A percentile compares a stretch with the other conserved stretches of the same genome.
phyloP scores from a whole-genome alignment of 2,329 filamentous ascomycete genomes.

The Diaporthe sp. region DNA sequence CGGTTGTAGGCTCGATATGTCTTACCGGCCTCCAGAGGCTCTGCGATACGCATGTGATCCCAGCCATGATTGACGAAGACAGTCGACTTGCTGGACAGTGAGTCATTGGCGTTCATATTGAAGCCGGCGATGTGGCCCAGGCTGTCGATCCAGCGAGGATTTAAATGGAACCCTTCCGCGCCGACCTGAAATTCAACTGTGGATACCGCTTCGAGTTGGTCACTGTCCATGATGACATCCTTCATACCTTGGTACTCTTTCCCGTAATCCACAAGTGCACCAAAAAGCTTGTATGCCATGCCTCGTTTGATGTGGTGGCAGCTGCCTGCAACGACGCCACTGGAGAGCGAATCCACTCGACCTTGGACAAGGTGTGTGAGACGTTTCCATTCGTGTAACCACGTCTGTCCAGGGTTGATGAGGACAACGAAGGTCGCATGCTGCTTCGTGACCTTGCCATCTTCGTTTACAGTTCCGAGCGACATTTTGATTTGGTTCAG shows the following conservation, averaged over 20 bases:
- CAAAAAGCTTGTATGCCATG: slow-evolving; percentile 29
- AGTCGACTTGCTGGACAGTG: background rate
- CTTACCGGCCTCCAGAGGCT: background rate
- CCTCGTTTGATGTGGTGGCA: slow-evolving; percentile 12
- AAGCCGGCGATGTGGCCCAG: slow-evolving; percentile 31
- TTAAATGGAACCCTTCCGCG: background rate
- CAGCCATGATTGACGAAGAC: slow-evolving; percentile 33
- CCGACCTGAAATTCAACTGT: slow-evolving; percentile 10
- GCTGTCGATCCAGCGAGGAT: slow-evolving; percentile 20
- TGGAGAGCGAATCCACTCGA: slow-evolving; percentile 5
- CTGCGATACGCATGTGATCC: background rate
- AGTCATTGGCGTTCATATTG: slow-evolving; percentile 33
- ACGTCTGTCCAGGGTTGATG: background rate
- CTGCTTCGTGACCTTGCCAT: background rate
- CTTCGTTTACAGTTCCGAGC: slow-evolving; percentile 4
- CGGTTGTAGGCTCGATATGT: slow-evolving; percentile 22
- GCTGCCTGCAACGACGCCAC: background rate
- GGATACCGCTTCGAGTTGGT: slow-evolving; percentile 6
- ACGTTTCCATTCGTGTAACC: slow-evolving; percentile 7
- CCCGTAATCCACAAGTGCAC: slow-evolving; percentile 11
- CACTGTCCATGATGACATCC: slow-evolving; percentile 23
- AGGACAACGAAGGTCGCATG: background rate
- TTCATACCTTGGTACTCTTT: slow-evolving; percentile 22
- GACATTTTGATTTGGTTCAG: slow-evolving; percentile 6
- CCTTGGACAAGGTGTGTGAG: slow-evolving; percentile 3